phyloP scores from a whole-genome alignment of 768 basidiomycete genomes.

The Asterophora lycoperdoides region DNA sequence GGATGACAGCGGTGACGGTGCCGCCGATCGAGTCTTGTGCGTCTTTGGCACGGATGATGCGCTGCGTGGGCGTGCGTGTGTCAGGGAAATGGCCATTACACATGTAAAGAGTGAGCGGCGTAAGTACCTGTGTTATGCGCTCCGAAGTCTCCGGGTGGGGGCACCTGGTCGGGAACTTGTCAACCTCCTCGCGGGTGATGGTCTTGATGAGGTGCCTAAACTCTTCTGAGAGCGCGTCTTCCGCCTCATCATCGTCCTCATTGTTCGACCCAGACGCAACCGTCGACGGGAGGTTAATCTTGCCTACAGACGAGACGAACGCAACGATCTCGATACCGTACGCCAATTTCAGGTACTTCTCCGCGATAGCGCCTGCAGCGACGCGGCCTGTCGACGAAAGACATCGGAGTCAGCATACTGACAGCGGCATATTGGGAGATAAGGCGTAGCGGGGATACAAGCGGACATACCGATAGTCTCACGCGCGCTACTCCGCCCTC shows the following conservation, averaged over 20 bases:
- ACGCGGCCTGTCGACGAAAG: slow-evolving; percentile 64
- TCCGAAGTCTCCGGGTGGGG: slow-evolving; percentile 87
- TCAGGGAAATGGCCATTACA: not conserved
- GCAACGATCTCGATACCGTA: slow-evolving; percentile 94
- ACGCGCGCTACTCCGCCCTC: slow-evolving; percentile 90
- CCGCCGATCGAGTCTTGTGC: slow-evolving; percentile 93
- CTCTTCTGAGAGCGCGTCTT: slow-evolving; percentile 79
- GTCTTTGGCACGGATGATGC: slow-evolving; percentile 91
- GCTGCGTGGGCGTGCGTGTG: slow-evolving; percentile 38
- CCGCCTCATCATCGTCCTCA: slow-evolving; percentile 55
- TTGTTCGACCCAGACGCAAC: slow-evolving; percentile 33
- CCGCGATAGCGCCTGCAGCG: slow-evolving; percentile 97
- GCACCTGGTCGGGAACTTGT: slow-evolving; percentile 82
- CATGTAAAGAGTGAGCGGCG: slow-evolving; percentile 1
- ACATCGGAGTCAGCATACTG: not conserved
- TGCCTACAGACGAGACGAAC: slow-evolving; percentile 95
- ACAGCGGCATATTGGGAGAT: not conserved
- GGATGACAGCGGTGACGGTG: slow-evolving; percentile 95
- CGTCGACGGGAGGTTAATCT: slow-evolving; percentile 70
- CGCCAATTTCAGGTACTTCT: slow-evolving; percentile 84
- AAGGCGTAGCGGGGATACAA: not conserved
- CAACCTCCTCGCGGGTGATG: slow-evolving; percentile 84
- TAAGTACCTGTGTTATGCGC: slow-evolving; percentile 78
- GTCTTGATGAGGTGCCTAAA: slow-evolving; percentile 75
- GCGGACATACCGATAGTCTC: slow-evolving; percentile 80